Percentiles rank a stretch among this genome's conserved stretches.
Evolutionary conservation across 208 protist genomes (phyloP).

Genomic region (Trypanosoma scelopori): DNA sequence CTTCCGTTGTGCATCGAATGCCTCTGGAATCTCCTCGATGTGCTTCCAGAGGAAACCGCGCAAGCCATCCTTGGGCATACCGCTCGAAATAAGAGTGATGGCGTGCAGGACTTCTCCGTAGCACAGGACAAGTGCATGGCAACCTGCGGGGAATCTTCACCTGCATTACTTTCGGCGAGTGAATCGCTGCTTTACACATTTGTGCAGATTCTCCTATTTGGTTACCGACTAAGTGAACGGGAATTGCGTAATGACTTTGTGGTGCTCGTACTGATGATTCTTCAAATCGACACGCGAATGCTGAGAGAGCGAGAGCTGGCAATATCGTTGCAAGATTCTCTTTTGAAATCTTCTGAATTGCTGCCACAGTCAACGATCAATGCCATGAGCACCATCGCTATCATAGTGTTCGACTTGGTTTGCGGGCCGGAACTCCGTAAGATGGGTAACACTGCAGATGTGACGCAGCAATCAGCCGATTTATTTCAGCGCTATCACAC

Average conservation of each 20-base stretch:
- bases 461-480: slow-evolving; percentile 16
- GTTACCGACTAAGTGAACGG: slow-evolving; percentile 48
- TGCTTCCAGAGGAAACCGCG: slow-evolving; percentile 37
- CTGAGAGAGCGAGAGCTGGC: slow-evolving; percentile 12
- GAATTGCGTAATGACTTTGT: slow-evolving; percentile 73
- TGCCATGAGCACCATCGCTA: slow-evolving; percentile 58
- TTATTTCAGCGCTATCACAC: slow-evolving; percentile 53
- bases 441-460: slow-evolving; percentile 11
- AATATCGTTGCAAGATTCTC: background rate
- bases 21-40: slow-evolving; percentile 45
- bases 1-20: slow-evolving; percentile 54
- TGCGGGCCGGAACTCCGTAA: slow-evolving; percentile 62
- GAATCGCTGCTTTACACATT: slow-evolving; percentile 57
- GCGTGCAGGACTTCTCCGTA: background rate
- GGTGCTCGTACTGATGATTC: slow-evolving; percentile 42
- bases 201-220: slow-evolving; percentile 52
- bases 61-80: slow-evolving; percentile 36
- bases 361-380: slow-evolving; percentile 40
- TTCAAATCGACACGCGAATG: slow-evolving; percentile 32
- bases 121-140: background rate
- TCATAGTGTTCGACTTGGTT: slow-evolving; percentile 66
- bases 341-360: background rate
- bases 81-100: background rate
- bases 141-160: slow-evolving; percentile 7
- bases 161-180: slow-evolving; percentile 33